phyloP scores from a whole-genome alignment of 164 flowering plant genomes.

The Berberis thunbergii region DNA sequence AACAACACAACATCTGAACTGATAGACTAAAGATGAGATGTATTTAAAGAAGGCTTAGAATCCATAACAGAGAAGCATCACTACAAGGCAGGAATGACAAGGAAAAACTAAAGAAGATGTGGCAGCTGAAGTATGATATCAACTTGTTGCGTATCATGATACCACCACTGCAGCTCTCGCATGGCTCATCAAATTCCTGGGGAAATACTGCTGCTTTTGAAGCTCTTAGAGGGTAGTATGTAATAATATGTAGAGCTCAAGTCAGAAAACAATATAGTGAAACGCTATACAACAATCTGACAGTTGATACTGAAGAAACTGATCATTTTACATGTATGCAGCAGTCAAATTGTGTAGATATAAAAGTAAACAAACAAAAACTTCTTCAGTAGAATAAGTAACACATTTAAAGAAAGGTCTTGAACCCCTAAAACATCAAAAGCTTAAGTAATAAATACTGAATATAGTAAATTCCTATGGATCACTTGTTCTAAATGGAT shows the following conservation, averaged over 20 bases:
- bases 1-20: background rate
- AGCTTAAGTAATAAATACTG: too few relatives aligned
- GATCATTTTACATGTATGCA: too few relatives aligned
- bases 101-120: slow-evolving; percentile 40
- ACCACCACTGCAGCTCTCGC: slow-evolving; percentile 69
- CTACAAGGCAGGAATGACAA: slow-evolving; percentile 24
- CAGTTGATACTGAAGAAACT: background rate
- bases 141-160: slow-evolving; percentile 64
- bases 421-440: too few relatives aligned
- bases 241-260: too few relatives aligned
- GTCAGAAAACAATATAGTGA: background rate
- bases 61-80: slow-evolving; percentile 44
- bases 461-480: too few relatives aligned
- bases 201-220: slow-evolving; percentile 49
- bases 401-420: too few relatives aligned
- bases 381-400: too few relatives aligned
- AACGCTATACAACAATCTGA: slow-evolving; percentile 1
- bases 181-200: slow-evolving; percentile 56
- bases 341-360: too few relatives aligned
- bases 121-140: slow-evolving; percentile 56
- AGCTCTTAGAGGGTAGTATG: slow-evolving; percentile 32
- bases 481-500: too few relatives aligned
- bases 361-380: too few relatives aligned
- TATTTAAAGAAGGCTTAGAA: slow-evolving; percentile 42
- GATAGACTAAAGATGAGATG: slow-evolving; percentile 56